Base-by-base conservation (phyloP, 768 basidiomycete species). In the Amanita subjunquillea region DNA sequence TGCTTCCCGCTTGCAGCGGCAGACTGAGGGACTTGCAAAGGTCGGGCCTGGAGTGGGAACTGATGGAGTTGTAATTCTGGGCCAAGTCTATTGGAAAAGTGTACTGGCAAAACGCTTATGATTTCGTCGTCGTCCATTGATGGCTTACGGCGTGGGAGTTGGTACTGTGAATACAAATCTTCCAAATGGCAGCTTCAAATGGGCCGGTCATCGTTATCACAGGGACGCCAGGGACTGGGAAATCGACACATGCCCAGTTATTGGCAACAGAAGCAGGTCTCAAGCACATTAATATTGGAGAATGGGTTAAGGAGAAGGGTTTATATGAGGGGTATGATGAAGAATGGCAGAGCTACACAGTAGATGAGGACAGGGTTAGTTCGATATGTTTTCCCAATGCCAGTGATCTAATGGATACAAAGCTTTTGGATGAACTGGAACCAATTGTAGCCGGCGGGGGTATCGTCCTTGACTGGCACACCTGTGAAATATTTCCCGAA, bases 221-320 rank as follows among this genome's bases (percentile, higher is more conserved):
- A 40, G 92, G 91, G 55, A 93, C 91, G 13, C 91, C 91, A 9
- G 91, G 91, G n/a, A 94, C 92, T 34, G 94, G 92, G 51, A 99
- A 99, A 67, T 87, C 95, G 3, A 93, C 92, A 0, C 91, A 91
- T 67, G 90, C 93, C 1, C 79, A 87, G 54, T 72, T 92, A n/a
- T 79, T 98, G 42, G 80, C 74, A 20, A 76, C 82, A 38, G 79
- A 87, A 54, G 85, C 88, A 0, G 80, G 84, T 0, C 69, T 96
- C 53, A 72, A 69, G 60, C 88, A 96, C 63, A 75, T 99, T 68
- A 95, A 97, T 61, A 79, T 98, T 46, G 87, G 93, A 32, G 89
- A 98, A 42, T 75, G 84, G 62, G 87, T 96, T 53, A 97, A 94
- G 69, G 82, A 87, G 60, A 79, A 80, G 45, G 78, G 75, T 1